Conservation (phyloP, 371 early-diverging fungal species). For the Actinomortierella ambigua region DNA sequence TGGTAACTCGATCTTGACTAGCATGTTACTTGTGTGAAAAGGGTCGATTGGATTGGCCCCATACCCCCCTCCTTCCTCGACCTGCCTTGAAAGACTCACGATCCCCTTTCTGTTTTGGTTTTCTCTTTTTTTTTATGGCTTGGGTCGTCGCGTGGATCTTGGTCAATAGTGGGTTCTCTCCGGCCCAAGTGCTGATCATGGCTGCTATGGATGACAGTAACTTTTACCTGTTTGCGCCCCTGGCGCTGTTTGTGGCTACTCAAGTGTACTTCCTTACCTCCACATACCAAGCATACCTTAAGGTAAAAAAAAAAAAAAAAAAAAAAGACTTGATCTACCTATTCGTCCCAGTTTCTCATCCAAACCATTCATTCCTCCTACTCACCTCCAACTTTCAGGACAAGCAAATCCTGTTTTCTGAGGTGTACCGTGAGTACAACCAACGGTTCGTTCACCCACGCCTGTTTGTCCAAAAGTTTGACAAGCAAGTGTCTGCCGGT, state of each 20-base stretch:
- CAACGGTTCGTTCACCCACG: constrained; percentile 38
- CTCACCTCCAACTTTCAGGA: no score
- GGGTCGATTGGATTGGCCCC: neutral
- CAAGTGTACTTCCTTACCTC: constrained; percentile 33
- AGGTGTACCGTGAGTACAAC: constrained; percentile 35
- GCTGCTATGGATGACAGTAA: constrained; percentile 22
- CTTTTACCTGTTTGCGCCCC: constrained; percentile 30
- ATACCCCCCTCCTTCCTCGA: neutral
- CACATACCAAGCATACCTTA: constrained; percentile 33
- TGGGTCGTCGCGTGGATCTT: neutral
- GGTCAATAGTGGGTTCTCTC: constrained; percentile 38
- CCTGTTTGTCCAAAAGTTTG: constrained; percentile 41
- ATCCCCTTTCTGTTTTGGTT: neutral
- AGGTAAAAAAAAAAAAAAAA: constrained; percentile 9
- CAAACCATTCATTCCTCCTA: no score
- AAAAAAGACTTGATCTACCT: no score
- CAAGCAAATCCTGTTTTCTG: constrained; percentile 34
- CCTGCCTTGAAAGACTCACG: no score
- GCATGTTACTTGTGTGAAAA: no score
- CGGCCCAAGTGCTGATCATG: constrained; percentile 42
- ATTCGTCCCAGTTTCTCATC: no score
- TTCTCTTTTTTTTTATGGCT: neutral
- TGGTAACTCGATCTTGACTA: no score
- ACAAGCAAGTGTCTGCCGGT: constrained; percentile 34
- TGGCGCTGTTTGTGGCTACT: constrained; percentile 19